Evolutionary conservation across 192 early-diverging fungal genomes (phyloP).

Genomic region (Backusella tarrabulga): DNA sequence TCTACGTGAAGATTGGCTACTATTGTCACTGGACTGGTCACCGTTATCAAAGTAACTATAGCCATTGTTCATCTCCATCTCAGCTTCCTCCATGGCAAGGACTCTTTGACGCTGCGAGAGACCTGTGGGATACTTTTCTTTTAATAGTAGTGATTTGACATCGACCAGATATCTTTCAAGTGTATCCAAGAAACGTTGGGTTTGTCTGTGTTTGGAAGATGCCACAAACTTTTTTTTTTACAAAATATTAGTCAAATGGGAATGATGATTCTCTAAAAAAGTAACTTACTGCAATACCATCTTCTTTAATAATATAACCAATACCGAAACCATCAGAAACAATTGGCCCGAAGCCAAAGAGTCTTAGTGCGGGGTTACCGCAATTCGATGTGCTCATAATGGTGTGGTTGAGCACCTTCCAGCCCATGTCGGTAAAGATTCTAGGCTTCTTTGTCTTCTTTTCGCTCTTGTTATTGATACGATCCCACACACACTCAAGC

Average conservation of each 20-base stretch:
- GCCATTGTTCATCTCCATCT: constrained; percentile 28
- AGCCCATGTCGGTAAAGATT: constrained; percentile 45
- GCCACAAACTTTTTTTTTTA: constrained; percentile 40
- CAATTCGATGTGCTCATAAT: constrained; percentile 70
- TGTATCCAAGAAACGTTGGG: constrained; percentile 39
- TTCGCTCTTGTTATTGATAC: constrained; percentile 9
- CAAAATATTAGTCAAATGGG: background rate
- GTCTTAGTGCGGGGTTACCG: constrained; percentile 62
- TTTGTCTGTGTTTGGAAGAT: constrained; percentile 51
- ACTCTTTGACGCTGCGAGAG: constrained; percentile 25
- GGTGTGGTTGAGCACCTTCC: constrained; percentile 51
- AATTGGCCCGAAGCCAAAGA: constrained; percentile 82
- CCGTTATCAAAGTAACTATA: constrained; percentile 48
- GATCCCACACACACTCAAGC: constrained; percentile 59
- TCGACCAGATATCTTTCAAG: constrained; percentile 40
- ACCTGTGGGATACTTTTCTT: constrained; percentile 38
- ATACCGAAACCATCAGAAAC: constrained; percentile 79
- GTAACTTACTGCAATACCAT: constrained; percentile 44
- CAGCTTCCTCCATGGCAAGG: constrained; percentile 30
- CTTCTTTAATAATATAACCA: constrained; percentile 70
- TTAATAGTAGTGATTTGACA: constrained; percentile 30
- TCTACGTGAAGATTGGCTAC: constrained; percentile 1
- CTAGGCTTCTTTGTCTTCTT: constrained; percentile 23
- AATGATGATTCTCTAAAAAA: background rate
- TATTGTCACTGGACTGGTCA: background rate